Evolutionary conservation across 2,329 filamentous ascomycete species (phyloP).

Genomic region (Penicillium sp.): DNA sequence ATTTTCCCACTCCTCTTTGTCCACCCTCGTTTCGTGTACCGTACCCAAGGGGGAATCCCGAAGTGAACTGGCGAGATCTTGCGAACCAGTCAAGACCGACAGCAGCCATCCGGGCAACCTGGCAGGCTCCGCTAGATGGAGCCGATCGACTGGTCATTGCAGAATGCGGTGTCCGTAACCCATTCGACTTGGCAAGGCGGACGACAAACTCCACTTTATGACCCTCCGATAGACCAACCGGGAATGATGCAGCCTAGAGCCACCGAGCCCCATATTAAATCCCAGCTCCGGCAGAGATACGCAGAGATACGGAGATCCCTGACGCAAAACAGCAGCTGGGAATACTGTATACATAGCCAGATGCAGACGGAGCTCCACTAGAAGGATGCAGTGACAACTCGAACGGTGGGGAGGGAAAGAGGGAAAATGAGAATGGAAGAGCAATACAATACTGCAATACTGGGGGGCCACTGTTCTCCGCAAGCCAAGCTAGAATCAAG

Average conservation of each 20-base stretch:
- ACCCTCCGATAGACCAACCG: slow-evolving; percentile 14
- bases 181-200: slow-evolving; percentile 12
- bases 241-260: slow-evolving; percentile 28
- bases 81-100: neutral
- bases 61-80: neutral
- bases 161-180: slow-evolving; percentile 8
- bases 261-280: slow-evolving; percentile 19
- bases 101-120: neutral
- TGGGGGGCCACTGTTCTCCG: too few relatives aligned
- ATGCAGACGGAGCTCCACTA: neutral
- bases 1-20: too few relatives aligned
- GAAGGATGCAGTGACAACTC: too few relatives aligned
- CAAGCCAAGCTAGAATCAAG: too few relatives aligned
- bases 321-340: neutral
- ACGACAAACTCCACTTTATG: slow-evolving; percentile 14
- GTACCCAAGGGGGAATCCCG: neutral
- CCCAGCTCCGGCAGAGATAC: slow-evolving; percentile 11
- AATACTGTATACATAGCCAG: neutral
- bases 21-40: too few relatives aligned
- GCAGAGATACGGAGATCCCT: slow-evolving; percentile 14
- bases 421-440: too few relatives aligned
- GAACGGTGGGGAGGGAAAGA: too few relatives aligned
- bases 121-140: neutral
- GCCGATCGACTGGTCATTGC: slow-evolving; percentile 7
- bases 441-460: too few relatives aligned